A percentile compares a stretch with the other conserved stretches of the same genome.
phyloP scores from a whole-genome alignment of 108 stramenopile genomes.

The Mediolabrus comicus region DNA sequence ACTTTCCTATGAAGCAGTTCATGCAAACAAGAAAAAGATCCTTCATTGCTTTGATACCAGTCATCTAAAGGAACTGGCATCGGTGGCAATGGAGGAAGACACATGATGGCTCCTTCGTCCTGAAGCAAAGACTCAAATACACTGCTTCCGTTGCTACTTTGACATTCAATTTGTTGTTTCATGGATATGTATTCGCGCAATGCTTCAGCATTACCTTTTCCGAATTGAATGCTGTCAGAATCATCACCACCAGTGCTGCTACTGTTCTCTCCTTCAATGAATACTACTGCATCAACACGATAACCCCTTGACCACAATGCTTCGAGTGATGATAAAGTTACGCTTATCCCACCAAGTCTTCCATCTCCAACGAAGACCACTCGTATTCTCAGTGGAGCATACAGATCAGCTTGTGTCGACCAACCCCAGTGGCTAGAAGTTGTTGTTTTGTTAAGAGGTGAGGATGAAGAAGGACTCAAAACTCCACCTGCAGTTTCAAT shows the following conservation, averaged over 20 bases:
- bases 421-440: slow-evolving; percentile 75
- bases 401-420: slow-evolving; percentile 93
- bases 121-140: neutral
- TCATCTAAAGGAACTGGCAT: slow-evolving; percentile 67
- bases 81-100: slow-evolving; percentile 67
- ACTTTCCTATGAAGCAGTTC: neutral
- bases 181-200: slow-evolving; percentile 56
- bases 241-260: slow-evolving; percentile 5
- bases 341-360: slow-evolving; percentile 90
- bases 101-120: slow-evolving; percentile 55
- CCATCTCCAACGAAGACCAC: slow-evolving; percentile 94
- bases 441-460: slow-evolving; percentile 56
- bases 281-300: slow-evolving; percentile 72
- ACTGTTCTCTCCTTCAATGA: slow-evolving; percentile 54
- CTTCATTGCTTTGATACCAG: slow-evolving; percentile 59
- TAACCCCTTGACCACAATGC: slow-evolving; percentile 84
- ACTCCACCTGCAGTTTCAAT: slow-evolving; percentile 91
- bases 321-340: slow-evolving; percentile 88
- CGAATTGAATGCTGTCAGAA: slow-evolving; percentile 37
- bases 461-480: slow-evolving; percentile 80
- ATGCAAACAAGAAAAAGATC: slow-evolving; percentile 22
- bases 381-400: slow-evolving; percentile 62
- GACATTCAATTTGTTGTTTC: slow-evolving; percentile 26
- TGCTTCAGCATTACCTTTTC: slow-evolving; percentile 43
- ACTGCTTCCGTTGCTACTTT: slow-evolving; percentile 11